Conservation (phyloP, 352 stramenopile genomes). For the Phytopythium aichiense region DNA sequence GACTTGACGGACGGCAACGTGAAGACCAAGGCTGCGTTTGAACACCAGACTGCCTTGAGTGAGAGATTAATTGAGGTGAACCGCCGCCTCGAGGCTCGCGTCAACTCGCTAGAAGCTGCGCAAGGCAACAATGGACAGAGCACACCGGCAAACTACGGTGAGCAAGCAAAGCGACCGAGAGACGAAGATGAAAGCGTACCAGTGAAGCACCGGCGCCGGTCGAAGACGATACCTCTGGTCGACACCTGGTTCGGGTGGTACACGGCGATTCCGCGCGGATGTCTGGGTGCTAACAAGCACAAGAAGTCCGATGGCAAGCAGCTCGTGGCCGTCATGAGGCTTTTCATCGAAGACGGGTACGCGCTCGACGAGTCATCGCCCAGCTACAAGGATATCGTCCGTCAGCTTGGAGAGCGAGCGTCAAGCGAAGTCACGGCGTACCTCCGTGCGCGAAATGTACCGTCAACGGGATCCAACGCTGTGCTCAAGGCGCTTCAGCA, state of each 20-base stretch:
- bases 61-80: no score
- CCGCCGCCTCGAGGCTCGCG: no score
- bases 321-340: conserved; percentile 15
- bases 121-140: conserved; percentile 1
- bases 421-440: not conserved
- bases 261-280: conserved; percentile 7
- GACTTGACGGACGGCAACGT: conserved; percentile 2
- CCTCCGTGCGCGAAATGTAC: not conserved
- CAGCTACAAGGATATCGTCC: conserved; percentile 4
- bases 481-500: conserved; percentile 8
- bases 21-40: conserved; percentile 5
- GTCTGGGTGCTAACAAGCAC: conserved; percentile 5
- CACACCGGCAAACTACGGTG: not conserved
- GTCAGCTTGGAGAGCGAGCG: conserved; percentile 2
- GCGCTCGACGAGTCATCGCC: conserved; percentile 6
- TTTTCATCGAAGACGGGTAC: conserved; percentile 14
- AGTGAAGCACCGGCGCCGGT: conserved; percentile 5
- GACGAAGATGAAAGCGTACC: conserved; percentile 1
- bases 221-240: not conserved
- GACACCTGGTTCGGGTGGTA: conserved; percentile 17
- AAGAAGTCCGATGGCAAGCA: conserved; percentile 18
- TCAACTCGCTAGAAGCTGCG: conserved; percentile 7
- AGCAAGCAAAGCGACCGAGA: not conserved
- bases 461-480: conserved; percentile 4
- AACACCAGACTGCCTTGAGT: no score